phyloP scores from a whole-genome alignment of 1,284 basidiomycete genomes.

The Apiotrichum montevideense region DNA sequence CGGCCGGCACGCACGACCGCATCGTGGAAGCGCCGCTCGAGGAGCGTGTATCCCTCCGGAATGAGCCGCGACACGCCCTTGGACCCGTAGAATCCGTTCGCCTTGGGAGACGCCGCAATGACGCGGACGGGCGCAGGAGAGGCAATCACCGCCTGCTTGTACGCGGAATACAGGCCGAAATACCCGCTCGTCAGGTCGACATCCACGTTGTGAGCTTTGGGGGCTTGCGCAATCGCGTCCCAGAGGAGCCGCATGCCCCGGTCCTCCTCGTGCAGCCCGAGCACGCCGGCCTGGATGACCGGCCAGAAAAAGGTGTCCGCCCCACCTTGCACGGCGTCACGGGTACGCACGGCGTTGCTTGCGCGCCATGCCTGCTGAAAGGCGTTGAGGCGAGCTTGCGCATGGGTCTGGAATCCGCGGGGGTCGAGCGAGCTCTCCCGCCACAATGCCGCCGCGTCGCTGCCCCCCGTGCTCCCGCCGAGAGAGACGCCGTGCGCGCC shows the following conservation, averaged over 20 bases:
- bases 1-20: slow-evolving; percentile 56
- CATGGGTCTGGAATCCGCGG: slow-evolving; percentile 35
- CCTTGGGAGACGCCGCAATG: slow-evolving; percentile 80
- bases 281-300: slow-evolving; percentile 76
- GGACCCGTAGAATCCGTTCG: slow-evolving; percentile 92
- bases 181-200: slow-evolving; percentile 86
- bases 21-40: slow-evolving; percentile 77
- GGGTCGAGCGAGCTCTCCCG: slow-evolving; percentile 27
- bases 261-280: slow-evolving; percentile 77
- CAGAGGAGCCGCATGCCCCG: slow-evolving; percentile 51
- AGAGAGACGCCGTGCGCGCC: slow-evolving; percentile 10
- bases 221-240: slow-evolving; percentile 24
- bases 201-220: slow-evolving; percentile 14
- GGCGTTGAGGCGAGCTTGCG: slow-evolving; percentile 40
- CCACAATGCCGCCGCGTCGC: slow-evolving; percentile 12
- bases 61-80: slow-evolving; percentile 83
- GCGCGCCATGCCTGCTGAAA: slow-evolving; percentile 45
- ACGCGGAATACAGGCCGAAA: slow-evolving; percentile 79
- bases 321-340: slow-evolving; percentile 24
- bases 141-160: slow-evolving; percentile 66
- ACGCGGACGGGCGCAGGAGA: slow-evolving; percentile 60
- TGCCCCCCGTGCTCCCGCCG: slow-evolving; percentile 5
- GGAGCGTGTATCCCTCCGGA: slow-evolving; percentile 87
- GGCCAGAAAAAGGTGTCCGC: slow-evolving; percentile 63
- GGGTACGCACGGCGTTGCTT: slow-evolving; percentile 31